Evolutionary conservation across 257 asterid species (phyloP).

Genomic region (Nyctanthes arbortristis): DNA sequence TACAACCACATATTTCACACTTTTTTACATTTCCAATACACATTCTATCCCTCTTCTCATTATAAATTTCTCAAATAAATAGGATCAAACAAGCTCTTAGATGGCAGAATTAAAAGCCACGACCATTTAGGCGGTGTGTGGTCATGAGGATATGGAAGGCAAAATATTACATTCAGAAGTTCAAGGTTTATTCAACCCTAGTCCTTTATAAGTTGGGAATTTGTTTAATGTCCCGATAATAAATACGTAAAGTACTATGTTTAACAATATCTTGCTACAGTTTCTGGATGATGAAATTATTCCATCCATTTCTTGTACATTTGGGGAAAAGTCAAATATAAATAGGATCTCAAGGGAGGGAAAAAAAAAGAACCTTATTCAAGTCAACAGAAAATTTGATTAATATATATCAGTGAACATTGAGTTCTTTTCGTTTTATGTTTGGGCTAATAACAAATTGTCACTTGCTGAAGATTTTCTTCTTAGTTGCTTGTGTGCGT

Average conservation of each 20-base stretch:
- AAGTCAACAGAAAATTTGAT: neutral
- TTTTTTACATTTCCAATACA: no score
- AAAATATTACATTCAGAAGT: neutral
- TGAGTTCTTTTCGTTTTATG: neutral
- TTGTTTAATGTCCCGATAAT: slow-evolving; percentile 2
- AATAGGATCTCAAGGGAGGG: no score
- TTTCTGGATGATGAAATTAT: slow-evolving; percentile 13
- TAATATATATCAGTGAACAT: slow-evolving; percentile 5
- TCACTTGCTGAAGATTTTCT: neutral
- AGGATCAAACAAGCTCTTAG: no score
- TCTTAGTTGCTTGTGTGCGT: slow-evolving; percentile 4
- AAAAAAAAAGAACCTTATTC: neutral
- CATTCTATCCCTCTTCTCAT: no score
- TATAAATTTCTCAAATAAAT: no score
- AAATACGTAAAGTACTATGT: slow-evolving; percentile 6
- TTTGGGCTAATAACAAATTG: slow-evolving; percentile 19
- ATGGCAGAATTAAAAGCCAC: neutral
- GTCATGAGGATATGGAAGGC: neutral
- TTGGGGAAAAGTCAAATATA: neutral
- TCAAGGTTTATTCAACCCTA: neutral
- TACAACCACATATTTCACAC: no score
- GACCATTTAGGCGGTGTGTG: neutral
- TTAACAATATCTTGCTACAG: neutral
- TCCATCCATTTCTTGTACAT: neutral
- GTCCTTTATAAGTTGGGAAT: neutral